Base-by-base conservation (phyloP, 257 asterid genomes). In the Thymus mandschuricus region DNA sequence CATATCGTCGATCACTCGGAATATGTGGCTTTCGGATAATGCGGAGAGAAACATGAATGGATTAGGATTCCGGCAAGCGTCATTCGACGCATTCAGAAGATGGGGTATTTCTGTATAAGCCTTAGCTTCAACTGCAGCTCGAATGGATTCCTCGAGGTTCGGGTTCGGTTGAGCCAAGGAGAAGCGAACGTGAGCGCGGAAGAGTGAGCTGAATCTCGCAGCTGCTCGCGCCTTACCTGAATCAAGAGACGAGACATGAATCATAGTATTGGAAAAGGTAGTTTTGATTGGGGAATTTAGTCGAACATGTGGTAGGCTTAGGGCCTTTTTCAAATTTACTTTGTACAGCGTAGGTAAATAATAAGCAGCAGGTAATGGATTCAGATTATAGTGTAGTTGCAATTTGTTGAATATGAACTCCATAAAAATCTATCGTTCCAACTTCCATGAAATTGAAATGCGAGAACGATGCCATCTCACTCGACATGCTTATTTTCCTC, bases 11-110 rank as follows among this genome's bases (percentile, higher is more conserved):
- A 89, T 75, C 34, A 88, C 49, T 15, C 13, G 63, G 68, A 77
- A 54, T 75, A 81, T 72, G 7, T 55, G 75, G 77, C 70, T 77
- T 48, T 72, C 70, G 9, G 93, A 61, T 38, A 85, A 76, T 43
- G 72, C 45, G 58, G 92, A 80, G 72, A 88, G 88, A 64, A 88
- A 89, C 0, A 79, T 51, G 67, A 91, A 94, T 8, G 97, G 97
- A 71, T 94, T 89, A n/a, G 80, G 76, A 56, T 72, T 84, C 58
- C 69, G 69, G 54, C 49, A 40, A 49, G 78, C 65, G 5, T 11
- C 61, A 44, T 57, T 60, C 10, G 86, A 76, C 57, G 83, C 46
- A 15, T 75, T 65, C 56, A 91, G 85, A 29, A 91, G 74, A 28
- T 80, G 84, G 29, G 96, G 96, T 71, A 94, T 84, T 70, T 80